These are phyloP conservation scores for Tylopilus rubrobrunneus DNA, from an alignment of 768 basidiomycete species.

Conservation along the genomic window DNA sequence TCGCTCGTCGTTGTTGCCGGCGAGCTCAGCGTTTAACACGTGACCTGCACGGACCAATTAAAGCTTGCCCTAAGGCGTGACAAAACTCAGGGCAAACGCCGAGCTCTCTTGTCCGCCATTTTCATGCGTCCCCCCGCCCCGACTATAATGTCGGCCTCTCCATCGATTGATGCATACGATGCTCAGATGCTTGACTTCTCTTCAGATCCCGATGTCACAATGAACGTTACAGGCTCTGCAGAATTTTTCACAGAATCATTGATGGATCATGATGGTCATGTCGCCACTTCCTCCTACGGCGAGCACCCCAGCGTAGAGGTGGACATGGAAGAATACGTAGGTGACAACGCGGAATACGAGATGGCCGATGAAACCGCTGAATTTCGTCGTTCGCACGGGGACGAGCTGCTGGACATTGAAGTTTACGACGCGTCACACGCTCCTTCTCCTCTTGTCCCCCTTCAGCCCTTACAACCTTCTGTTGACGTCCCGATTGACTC, in stretches of 20 bases:
- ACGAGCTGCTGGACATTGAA: constrained; percentile 38
- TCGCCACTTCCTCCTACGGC: constrained; percentile 19
- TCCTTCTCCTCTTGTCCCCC: constrained; percentile 25
- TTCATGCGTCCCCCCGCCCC: constrained; percentile 13
- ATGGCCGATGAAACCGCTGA: constrained; percentile 33
- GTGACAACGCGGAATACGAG: constrained; percentile 48
- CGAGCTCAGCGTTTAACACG: constrained; percentile 14
- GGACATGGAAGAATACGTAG: constrained; percentile 59
- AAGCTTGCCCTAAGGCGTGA: constrained; percentile 25
- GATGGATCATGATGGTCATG: constrained; percentile 57
- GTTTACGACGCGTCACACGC: constrained; percentile 38
- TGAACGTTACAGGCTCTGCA: constrained; percentile 43
- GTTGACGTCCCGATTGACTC: constrained; percentile 16
- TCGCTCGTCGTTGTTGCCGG: not conserved
- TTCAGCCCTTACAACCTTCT: constrained; percentile 13
- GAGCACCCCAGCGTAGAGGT: constrained; percentile 51
- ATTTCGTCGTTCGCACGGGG: constrained; percentile 18
- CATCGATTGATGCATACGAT: constrained; percentile 50
- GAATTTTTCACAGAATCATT: constrained; percentile 50
- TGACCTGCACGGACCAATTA: constrained; percentile 29
- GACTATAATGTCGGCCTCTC: constrained; percentile 25
- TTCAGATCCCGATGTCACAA: constrained; percentile 55
- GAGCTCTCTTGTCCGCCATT: constrained; percentile 12
- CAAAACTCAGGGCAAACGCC: constrained; percentile 12
- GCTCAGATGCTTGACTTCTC: constrained; percentile 62